Evolutionary conservation across 1,284 basidiomycete species (phyloP).

Genomic region (Fomitopsis pinicola): DNA sequence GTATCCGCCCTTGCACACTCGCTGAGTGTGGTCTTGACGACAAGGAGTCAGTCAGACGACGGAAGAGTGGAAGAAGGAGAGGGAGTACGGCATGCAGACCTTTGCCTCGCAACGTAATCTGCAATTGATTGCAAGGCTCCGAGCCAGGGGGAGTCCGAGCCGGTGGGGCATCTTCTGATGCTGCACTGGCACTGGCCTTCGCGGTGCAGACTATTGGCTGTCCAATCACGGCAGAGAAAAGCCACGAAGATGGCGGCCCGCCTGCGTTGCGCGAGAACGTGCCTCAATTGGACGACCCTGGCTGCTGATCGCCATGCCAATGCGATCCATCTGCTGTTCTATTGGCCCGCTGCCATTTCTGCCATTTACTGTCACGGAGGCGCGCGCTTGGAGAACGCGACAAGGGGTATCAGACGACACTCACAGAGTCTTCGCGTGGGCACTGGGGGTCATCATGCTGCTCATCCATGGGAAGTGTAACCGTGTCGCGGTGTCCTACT

Average conservation of each 20-base stretch:
- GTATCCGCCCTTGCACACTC: neutral
- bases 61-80: neutral
- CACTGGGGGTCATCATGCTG: too few relatives aligned
- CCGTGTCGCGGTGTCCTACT: too few relatives aligned
- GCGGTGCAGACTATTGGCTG: neutral
- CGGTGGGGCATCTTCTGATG: neutral
- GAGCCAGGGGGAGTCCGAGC: neutral
- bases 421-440: too few relatives aligned
- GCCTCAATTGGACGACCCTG: neutral
- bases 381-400: too few relatives aligned
- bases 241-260: neutral
- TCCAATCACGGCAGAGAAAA: neutral
- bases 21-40: conserved; percentile 8
- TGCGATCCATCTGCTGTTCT: neutral
- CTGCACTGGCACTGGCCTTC: neutral
- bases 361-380: too few relatives aligned
- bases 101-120: conserved; percentile 3
- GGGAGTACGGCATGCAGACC: neutral
- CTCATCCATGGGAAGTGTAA: too few relatives aligned
- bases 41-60: conserved; percentile 1
- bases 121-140: neutral
- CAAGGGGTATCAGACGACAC: too few relatives aligned
- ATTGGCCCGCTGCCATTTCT: neutral
- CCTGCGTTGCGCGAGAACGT: neutral
- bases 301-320: neutral